Conservation (phyloP, 768 basidiomycete species). For the Russula olivacea region DNA sequence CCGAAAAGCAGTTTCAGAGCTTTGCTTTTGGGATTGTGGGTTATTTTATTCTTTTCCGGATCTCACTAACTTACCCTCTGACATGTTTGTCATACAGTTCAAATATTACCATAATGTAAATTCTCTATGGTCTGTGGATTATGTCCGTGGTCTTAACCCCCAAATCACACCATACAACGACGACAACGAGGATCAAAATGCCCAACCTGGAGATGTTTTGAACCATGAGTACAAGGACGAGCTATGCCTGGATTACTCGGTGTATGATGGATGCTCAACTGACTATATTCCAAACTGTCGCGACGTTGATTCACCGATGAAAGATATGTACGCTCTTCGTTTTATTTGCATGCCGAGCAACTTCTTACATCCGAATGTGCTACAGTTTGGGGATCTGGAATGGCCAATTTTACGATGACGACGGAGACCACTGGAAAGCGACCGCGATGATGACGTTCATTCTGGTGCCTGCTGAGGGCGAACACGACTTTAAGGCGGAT, state of each 20-base stretch:
- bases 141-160: not conserved
- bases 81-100: slow-evolving; percentile 5
- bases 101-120: not conserved
- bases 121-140: not conserved
- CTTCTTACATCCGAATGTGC: not conserved
- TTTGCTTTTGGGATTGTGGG: slow-evolving; percentile 27
- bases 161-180: slow-evolving; percentile 1
- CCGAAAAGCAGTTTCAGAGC: slow-evolving; percentile 23
- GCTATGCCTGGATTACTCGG: slow-evolving; percentile 7
- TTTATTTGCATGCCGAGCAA: not conserved
- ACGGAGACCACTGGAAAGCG: not conserved
- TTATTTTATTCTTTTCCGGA: not conserved
- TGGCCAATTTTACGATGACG: slow-evolving; percentile 12
- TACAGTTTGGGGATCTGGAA: slow-evolving; percentile 20
- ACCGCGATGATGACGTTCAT: slow-evolving; percentile 17
- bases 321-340: slow-evolving; percentile 4
- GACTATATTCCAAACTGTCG: not conserved
- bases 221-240: not conserved
- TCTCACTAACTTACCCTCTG: not conserved
- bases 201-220: slow-evolving; percentile 9
- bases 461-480: slow-evolving; percentile 10
- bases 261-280: slow-evolving; percentile 17
- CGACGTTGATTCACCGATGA: slow-evolving; percentile 9
- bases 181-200: slow-evolving; percentile 7
- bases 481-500: slow-evolving; percentile 11